phyloP scores from a whole-genome alignment of 2,329 filamentous ascomycete genomes.

The Clarireedia paspali region DNA sequence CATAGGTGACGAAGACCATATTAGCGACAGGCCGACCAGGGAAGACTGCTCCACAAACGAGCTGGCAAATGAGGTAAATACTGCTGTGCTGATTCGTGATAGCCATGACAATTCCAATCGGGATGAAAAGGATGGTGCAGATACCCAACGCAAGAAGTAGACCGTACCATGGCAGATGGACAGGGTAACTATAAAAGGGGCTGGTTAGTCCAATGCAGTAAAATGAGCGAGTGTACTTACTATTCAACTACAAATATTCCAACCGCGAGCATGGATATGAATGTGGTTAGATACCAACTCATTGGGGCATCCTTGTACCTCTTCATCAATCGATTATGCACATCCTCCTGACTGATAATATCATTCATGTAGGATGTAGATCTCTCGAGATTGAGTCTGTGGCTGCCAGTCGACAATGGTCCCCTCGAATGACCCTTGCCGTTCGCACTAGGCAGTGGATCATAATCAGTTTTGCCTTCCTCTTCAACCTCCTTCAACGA shows the following conservation, averaged over 20 bases:
- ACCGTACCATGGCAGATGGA: conserved; percentile 82
- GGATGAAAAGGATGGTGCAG: conserved; percentile 76
- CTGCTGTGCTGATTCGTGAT: conserved; percentile 85
- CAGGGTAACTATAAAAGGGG: conserved; percentile 51
- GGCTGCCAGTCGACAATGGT: background rate
- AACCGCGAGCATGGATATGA: conserved; percentile 66
- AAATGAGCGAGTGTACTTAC: conserved; percentile 38
- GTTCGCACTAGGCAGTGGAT: conserved; percentile 34
- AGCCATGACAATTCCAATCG: conserved; percentile 88
- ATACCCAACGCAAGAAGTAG: conserved; percentile 71
- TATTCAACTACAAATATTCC: conserved; percentile 83
- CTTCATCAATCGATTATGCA: conserved; percentile 78
- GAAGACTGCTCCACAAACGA: conserved; percentile 75
- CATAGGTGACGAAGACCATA: conserved; percentile 90
- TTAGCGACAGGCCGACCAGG: conserved; percentile 81
- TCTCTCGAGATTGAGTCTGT: conserved; percentile 17
- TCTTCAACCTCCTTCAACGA: conserved; percentile 57
- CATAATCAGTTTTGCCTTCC: conserved; percentile 43
- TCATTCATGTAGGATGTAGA: conserved; percentile 39
- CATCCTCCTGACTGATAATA: conserved; percentile 65
- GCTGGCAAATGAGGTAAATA: conserved; percentile 79
- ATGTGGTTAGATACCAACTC: conserved; percentile 72
- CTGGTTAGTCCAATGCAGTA: background rate
- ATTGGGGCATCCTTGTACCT: conserved; percentile 76
- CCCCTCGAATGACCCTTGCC: conserved; percentile 8